A percentile compares a stretch with the other conserved stretches of the same genome.
phyloP scores from a whole-genome alignment of 345 rosid genomes.

The Citrus trifoliata region DNA sequence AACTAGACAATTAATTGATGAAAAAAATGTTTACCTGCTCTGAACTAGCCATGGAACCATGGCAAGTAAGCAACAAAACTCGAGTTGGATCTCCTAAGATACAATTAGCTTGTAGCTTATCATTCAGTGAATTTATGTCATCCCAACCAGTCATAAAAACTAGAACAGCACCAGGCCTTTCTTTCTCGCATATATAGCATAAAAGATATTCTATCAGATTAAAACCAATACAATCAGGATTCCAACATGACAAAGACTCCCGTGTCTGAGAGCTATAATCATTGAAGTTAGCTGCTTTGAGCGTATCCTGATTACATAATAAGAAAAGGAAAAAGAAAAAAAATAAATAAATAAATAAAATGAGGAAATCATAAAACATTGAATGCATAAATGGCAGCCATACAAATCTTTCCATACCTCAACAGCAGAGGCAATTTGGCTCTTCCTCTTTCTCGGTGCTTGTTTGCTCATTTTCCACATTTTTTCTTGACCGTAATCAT shows the following conservation, averaged over 20 bases:
- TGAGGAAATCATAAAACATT: conserved; percentile 2
- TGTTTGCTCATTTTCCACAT: conserved; percentile 84
- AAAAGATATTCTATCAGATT: conserved; percentile 78
- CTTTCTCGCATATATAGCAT: conserved; percentile 65
- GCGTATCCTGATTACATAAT: conserved; percentile 58
- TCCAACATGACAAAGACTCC: conserved; percentile 82
- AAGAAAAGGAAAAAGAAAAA: conserved; percentile 7
- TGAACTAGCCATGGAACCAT: conserved; percentile 94
- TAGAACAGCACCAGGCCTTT: conserved; percentile 74
- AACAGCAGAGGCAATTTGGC: conserved; percentile 75
- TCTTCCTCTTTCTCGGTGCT: conserved; percentile 80
- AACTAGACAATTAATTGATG: conserved; percentile 1
- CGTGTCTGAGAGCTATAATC: conserved; percentile 56
- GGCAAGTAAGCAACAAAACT: conserved; percentile 82
- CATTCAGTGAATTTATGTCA: conserved; percentile 84
- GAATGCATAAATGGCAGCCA: background rate
- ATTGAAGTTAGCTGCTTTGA: conserved; percentile 62
- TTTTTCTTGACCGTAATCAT: conserved; percentile 92
- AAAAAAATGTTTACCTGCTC: conserved; percentile 62
- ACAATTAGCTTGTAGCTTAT: conserved; percentile 69
- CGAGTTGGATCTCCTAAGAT: conserved; percentile 64
- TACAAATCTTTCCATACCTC: conserved; percentile 50
- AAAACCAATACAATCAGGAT: conserved; percentile 92
- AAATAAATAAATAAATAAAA: background rate
- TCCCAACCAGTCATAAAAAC: conserved; percentile 99